Percentiles rank a stretch among this genome's conserved stretches.
Conservation (phyloP, 163 green algal genomes). For the Volvox carteri region DNA sequence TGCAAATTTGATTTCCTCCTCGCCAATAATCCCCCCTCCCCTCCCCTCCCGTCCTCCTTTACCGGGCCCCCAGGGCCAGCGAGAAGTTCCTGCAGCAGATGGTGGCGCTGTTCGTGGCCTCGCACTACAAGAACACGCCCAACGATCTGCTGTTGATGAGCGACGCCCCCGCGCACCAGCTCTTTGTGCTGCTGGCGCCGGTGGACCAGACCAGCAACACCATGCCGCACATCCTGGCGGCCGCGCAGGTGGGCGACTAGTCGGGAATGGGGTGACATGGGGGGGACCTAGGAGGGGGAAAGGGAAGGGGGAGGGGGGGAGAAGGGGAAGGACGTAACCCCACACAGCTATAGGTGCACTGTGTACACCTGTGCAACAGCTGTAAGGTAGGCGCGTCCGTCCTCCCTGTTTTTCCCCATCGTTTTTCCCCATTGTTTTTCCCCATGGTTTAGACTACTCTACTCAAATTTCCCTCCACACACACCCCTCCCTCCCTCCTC, state of each 20-base stretch:
- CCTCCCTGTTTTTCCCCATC: too few relatives aligned
- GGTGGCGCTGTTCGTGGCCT: conserved; percentile 95
- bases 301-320: neutral
- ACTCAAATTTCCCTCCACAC: too few relatives aligned
- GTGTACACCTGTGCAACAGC: too few relatives aligned
- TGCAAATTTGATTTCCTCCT: neutral
- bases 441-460: too few relatives aligned
- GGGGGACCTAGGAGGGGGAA: neutral
- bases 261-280: neutral
- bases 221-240: conserved; percentile 92
- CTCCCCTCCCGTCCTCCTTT: conserved; percentile 36
- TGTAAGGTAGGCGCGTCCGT: too few relatives aligned
- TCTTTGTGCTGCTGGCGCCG: conserved; percentile 96
- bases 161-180: conserved; percentile 95
- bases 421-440: too few relatives aligned
- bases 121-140: conserved; percentile 98
- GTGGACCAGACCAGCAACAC: conserved; percentile 82
- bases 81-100: conserved; percentile 88
- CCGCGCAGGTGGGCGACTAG: conserved; percentile 78
- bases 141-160: conserved; percentile 98
- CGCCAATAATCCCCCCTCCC: neutral
- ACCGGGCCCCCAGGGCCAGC: conserved; percentile 66
- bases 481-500: too few relatives aligned
- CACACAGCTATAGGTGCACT: too few relatives aligned
- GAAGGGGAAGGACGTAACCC: neutral